Conservation (phyloP, 2,329 filamentous ascomycete species). For the Trichoderma breve region DNA sequence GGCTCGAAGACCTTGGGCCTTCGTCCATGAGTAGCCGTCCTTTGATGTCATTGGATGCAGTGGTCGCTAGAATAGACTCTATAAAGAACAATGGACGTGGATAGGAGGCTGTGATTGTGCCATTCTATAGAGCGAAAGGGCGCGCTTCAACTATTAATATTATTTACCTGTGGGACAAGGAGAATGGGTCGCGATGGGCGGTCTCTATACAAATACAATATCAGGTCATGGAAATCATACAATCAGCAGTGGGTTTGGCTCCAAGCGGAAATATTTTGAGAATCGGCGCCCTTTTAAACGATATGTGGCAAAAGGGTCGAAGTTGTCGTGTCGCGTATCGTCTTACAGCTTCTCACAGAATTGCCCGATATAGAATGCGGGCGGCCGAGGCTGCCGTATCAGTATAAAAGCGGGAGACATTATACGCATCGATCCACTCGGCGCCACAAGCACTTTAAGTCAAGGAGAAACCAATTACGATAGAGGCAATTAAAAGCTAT, state of each 20-base stretch:
- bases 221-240: background rate
- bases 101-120: background rate
- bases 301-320: background rate
- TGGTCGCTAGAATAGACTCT: background rate
- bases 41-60: slow-evolving; percentile 8
- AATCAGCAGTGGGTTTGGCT: background rate
- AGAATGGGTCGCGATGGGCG: background rate
- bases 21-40: slow-evolving; percentile 11
- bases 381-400: background rate
- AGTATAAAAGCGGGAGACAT: background rate
- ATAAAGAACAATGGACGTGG: background rate
- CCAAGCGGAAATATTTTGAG: slow-evolving; percentile 12
- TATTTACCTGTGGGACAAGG: background rate
- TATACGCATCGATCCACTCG: background rate
- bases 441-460: background rate
- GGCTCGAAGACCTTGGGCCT: slow-evolving; percentile 4
- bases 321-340: background rate
- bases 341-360: background rate
- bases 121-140: background rate
- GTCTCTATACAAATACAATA: background rate
- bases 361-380: slow-evolving; percentile 2
- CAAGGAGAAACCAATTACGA: background rate
- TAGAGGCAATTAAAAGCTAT: background rate
- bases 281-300: background rate
- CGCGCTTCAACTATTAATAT: slow-evolving; percentile 12